phyloP scores from a whole-genome alignment of 306 rosid species.

The Pyrus bretschneideri region DNA sequence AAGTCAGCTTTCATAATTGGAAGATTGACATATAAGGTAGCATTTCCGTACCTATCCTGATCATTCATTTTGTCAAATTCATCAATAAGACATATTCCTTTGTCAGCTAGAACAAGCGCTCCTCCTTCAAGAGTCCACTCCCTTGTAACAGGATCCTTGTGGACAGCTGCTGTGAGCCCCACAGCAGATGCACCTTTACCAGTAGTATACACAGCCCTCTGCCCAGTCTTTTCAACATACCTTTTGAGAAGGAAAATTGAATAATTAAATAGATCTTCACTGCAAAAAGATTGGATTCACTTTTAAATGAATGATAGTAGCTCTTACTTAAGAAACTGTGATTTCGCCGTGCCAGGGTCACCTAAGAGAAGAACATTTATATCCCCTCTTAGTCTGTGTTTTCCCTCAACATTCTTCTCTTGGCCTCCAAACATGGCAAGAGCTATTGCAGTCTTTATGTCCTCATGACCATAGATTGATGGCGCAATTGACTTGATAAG shows the following conservation, averaged over 20 bases:
- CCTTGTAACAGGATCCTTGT: constrained; percentile 95
- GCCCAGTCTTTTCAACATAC: constrained; percentile 96
- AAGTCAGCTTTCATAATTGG: not conserved
- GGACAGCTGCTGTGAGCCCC: constrained; percentile 99
- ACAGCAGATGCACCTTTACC: constrained; percentile 99
- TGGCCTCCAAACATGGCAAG: constrained; percentile 99
- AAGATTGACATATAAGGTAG: not conserved
- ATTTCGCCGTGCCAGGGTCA: constrained; percentile 99
- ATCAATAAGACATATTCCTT: constrained; percentile 94
- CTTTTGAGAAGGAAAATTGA: constrained; percentile 22
- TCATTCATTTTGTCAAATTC: constrained; percentile 99
- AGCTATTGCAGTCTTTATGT: constrained; percentile 92
- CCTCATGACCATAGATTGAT: constrained; percentile 91
- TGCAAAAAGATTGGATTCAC: not conserved
- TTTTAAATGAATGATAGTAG: not conserved
- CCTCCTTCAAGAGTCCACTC: constrained; percentile 99
- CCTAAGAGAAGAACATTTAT: constrained; percentile 93
- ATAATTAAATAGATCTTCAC: constrained; percentile 3
- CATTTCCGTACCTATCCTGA: constrained; percentile 74
- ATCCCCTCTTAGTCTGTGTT: constrained; percentile 85
- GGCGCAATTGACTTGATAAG: constrained; percentile 92
- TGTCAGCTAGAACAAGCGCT: constrained; percentile 97
- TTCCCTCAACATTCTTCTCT: constrained; percentile 89
- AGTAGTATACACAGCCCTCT: constrained; percentile 96
- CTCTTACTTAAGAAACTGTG: constrained; percentile 95